These are phyloP conservation scores for Rutstroemia sp. DNA, from an alignment of 2,329 filamentous ascomycete species.

Conservation along the genomic window DNA sequence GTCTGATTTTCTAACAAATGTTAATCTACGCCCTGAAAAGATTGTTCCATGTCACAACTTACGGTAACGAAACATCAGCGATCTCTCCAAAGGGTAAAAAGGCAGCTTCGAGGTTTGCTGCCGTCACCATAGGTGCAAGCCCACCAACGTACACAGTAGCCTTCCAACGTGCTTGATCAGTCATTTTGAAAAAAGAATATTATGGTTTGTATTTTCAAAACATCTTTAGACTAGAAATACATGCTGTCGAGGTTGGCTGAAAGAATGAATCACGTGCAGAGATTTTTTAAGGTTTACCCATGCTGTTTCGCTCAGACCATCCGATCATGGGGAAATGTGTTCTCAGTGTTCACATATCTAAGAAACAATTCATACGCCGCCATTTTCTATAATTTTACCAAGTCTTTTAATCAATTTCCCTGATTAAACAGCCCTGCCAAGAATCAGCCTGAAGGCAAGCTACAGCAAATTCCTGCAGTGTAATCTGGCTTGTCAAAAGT, in stretches of 20 bases:
- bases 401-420: background rate
- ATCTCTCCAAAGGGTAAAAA: conserved; percentile 98
- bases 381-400: conserved; percentile 1
- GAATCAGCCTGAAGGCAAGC: background rate
- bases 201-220: background rate
- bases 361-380: conserved; percentile 1
- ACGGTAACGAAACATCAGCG: conserved; percentile 77
- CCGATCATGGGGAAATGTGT: conserved; percentile 11
- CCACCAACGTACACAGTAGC: conserved; percentile 90
- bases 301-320: conserved; percentile 8
- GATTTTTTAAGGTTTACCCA: conserved; percentile 2
- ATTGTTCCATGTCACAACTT: conserved; percentile 9
- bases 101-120: conserved; percentile 71
- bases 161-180: conserved; percentile 77
- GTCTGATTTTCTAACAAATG: conserved; percentile 59
- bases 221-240: background rate
- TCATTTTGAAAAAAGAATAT: conserved; percentile 47
- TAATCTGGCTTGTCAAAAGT: conserved; percentile 6
- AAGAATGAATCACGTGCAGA: background rate
- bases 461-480: conserved; percentile 2
- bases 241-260: background rate
- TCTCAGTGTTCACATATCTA: conserved; percentile 8
- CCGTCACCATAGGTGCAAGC: conserved; percentile 70
- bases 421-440: background rate
- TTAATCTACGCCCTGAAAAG: conserved; percentile 1